Evolutionary conservation across 345 rosid species (phyloP).

Genomic region (Aquilaria malaccensis): DNA sequence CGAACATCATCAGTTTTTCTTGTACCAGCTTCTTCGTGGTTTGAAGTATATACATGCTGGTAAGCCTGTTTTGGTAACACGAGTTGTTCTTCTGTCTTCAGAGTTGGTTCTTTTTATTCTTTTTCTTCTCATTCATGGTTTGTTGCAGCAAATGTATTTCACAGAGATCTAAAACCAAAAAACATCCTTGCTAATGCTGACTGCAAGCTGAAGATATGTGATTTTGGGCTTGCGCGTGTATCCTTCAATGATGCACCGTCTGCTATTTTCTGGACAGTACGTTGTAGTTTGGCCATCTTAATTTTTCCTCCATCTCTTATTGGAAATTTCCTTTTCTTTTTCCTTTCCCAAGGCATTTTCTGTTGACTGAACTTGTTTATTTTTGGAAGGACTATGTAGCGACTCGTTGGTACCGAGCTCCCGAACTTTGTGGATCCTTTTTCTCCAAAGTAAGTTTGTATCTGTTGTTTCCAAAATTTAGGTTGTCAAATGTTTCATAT

Average conservation of each 20-base stretch:
- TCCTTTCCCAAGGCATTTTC: not conserved
- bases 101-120: constrained; percentile 4
- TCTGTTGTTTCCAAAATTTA: no score
- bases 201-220: constrained; percentile 96
- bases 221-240: constrained; percentile 98
- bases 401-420: constrained; percentile 96
- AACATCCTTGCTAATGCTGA: constrained; percentile 99
- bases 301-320: not conserved
- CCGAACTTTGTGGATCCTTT: constrained; percentile 91
- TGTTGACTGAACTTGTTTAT: constrained; percentile 10
- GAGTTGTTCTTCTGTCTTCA: not conserved
- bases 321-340: no score
- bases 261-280: constrained; percentile 90
- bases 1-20: constrained; percentile 86
- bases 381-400: constrained; percentile 80
- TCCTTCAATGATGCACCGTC: constrained; percentile 97
- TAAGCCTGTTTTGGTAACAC: constrained; percentile 18
- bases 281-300: constrained; percentile 21
- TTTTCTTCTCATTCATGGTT: constrained; percentile 6
- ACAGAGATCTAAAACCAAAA: constrained; percentile 95
- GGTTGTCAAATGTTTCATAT: not conserved
- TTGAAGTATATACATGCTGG: constrained; percentile 84
- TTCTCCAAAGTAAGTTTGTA: constrained; percentile 67
- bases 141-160: constrained; percentile 86
- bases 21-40: constrained; percentile 94